Evolutionary conservation across 345 rosid genomes (phyloP).

Genomic region (Punica granatum): DNA sequence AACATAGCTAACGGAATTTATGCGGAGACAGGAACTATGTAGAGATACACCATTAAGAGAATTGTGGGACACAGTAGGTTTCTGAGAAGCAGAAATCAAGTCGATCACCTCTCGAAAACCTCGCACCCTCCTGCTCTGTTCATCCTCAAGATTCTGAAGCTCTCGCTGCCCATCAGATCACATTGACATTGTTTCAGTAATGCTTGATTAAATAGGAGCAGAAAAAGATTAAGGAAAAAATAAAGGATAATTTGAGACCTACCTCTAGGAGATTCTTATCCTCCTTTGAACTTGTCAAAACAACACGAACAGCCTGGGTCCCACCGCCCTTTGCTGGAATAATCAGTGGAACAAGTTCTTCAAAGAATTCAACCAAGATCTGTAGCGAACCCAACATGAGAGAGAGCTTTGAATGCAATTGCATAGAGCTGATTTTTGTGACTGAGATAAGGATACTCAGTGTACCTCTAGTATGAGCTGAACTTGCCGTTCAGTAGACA

Average conservation of each 20-base stretch:
- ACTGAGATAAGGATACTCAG: slow-evolving; percentile 2
- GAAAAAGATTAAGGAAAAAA: background rate
- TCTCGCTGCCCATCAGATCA: slow-evolving; percentile 47
- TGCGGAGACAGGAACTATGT: slow-evolving; percentile 5
- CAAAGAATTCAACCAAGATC: slow-evolving; percentile 58
- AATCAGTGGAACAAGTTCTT: slow-evolving; percentile 62
- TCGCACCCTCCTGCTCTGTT: slow-evolving; percentile 54
- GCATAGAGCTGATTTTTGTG: background rate
- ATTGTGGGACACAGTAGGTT: slow-evolving; percentile 71
- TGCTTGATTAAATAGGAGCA: too few species aligned
- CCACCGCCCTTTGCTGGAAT: slow-evolving; percentile 68
- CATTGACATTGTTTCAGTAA: slow-evolving; percentile 10
- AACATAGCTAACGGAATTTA: slow-evolving; percentile 7
- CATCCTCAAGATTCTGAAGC: slow-evolving; percentile 51
- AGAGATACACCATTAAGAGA: slow-evolving; percentile 67
- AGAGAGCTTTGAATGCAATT: background rate
- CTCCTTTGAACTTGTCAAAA: slow-evolving; percentile 63
- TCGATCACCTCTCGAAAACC: slow-evolving; percentile 94
- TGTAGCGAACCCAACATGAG: slow-evolving; percentile 17
- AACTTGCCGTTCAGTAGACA: slow-evolving; percentile 79
- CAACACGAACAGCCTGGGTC: slow-evolving; percentile 58
- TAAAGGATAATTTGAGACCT: slow-evolving; percentile 7
- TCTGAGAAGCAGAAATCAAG: slow-evolving; percentile 78
- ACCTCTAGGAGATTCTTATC: slow-evolving; percentile 68
- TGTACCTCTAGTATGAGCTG: slow-evolving; percentile 65